These are phyloP conservation scores for Pseudogymnoascus sp. DNA, from an alignment of 2,329 filamentous ascomycete species.

Conservation along the genomic window DNA sequence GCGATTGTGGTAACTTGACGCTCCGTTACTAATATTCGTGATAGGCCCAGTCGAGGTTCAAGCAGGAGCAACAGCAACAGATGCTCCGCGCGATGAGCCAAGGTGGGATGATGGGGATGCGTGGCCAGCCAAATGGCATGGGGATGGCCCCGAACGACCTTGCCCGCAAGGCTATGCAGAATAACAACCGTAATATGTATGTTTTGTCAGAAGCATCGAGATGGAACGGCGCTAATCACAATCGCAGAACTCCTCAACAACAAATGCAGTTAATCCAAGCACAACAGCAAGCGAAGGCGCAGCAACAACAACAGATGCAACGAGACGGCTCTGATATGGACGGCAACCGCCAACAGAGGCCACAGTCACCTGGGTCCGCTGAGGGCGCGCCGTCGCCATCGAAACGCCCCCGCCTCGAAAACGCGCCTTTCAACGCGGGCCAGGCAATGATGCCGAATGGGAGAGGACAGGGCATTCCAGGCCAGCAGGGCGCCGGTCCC, in stretches of 20 bases:
- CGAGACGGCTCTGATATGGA: conserved; percentile 82
- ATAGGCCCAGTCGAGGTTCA: conserved; percentile 60
- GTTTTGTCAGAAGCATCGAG: conserved; percentile 24
- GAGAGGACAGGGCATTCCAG: conserved; percentile 62
- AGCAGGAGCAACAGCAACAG: conserved; percentile 69
- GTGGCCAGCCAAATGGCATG: conserved; percentile 53
- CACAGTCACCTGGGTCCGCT: conserved; percentile 71
- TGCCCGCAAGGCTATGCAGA: conserved; percentile 69
- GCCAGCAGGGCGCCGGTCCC: conserved; percentile 51
- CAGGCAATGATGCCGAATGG: conserved; percentile 65
- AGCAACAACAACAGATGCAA: conserved; percentile 68
- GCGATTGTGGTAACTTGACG: background rate
- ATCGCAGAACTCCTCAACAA: conserved; percentile 39
- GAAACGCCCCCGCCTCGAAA: conserved; percentile 78
- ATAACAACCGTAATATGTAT: conserved; percentile 61
- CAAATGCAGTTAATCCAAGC: conserved; percentile 59
- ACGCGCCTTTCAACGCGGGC: conserved; percentile 63
- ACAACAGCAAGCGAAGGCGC: conserved; percentile 58
- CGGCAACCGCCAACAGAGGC: conserved; percentile 64
- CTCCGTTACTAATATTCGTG: conserved; percentile 20
- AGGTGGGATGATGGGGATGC: conserved; percentile 64
- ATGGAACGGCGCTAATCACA: background rate
- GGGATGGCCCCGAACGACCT: conserved; percentile 53
- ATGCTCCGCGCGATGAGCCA: conserved; percentile 64
- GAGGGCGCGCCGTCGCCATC: conserved; percentile 89